Evolutionary conservation across 441 rosid species (phyloP), one percentile per base, ranked within the genome.

Genomic region (Pelargonium fulgidum): DNA sequence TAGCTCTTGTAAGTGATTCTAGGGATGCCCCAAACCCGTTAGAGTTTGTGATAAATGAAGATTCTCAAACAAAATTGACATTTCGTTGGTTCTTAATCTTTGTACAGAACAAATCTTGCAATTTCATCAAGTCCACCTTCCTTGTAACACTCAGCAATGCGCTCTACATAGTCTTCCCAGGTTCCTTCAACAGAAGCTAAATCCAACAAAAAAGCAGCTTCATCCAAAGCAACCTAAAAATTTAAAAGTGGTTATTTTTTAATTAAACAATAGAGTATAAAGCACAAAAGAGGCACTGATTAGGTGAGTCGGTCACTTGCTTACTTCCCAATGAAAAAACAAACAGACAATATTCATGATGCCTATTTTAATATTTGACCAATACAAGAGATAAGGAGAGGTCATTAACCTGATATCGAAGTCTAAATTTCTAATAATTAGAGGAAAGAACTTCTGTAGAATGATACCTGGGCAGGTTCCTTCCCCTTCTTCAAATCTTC

Each of bases 401-500:
- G 11, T 45, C 12, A 12, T 45, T 45, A 45, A 45, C 50, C 12
- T 12, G 3, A 45, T 45, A 45, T 11, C n/a, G 1, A 45, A 45
- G n/a, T 12, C 50, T 45, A 9, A 45, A 45, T 10, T 45, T 45
- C 50, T 9, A 9, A 13, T 45, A 45, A 45, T 11, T 12, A 45
- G n/a, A 45, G 11, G 8, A 45, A 45, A 10, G 50, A 45, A 11
- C 50, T 58, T 58, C 5, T 0, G 33, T 58, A 20, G 63, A 54
- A 59, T 13, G 62, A 29, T 75, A 92, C 91, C 95, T 92, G 95
- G 7, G 79, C 80, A 7, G 85, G 85, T 19, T 83, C 87, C 81
- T 92, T 92, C 68, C 96, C 98, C 73, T 89, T 89, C 81, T 87
- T 87, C 36, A 92, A 61, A 80, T 92, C 96, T 59, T 85, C 98